Conservation (phyloP, 164 flowering plant genomes). For the Amborella trichopoda region DNA sequence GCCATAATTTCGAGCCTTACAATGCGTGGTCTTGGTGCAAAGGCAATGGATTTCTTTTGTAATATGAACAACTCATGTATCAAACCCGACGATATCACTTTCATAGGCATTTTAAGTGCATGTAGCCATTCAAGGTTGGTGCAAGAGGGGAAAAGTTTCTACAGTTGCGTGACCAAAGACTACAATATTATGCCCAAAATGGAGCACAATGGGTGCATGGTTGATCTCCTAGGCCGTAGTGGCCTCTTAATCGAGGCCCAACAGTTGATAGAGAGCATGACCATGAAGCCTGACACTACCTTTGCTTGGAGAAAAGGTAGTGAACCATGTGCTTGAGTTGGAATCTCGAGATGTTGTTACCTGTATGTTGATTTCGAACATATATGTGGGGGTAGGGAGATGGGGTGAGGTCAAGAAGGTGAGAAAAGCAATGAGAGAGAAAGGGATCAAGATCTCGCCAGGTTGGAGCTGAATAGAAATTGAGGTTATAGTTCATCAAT, state of each 20-base stretch:
- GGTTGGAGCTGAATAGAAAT: constrained; percentile 69
- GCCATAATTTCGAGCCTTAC: constrained; percentile 69
- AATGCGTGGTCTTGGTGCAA: constrained; percentile 43
- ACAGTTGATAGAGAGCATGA: constrained; percentile 39
- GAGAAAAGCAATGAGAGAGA: constrained; percentile 37
- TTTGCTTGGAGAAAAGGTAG: constrained; percentile 23
- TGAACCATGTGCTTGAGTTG: constrained; percentile 23
- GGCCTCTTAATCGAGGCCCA: constrained; percentile 46
- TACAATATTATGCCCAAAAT: constrained; percentile 41
- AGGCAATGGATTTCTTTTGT: constrained; percentile 43
- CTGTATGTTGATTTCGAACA: constrained; percentile 48
- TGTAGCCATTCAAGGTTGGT: constrained; percentile 67
- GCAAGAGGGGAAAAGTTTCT: constrained; percentile 50
- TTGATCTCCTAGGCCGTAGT: constrained; percentile 53
- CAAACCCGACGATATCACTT: constrained; percentile 64
- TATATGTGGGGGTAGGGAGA: constrained; percentile 39
- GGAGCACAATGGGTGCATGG: constrained; percentile 70
- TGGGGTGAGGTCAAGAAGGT: constrained; percentile 43
- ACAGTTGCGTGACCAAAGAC: constrained; percentile 48
- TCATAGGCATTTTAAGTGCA: constrained; percentile 49
- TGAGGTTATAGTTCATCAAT: constrained; percentile 46
- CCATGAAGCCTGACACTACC: constrained; percentile 49
- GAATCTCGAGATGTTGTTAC: constrained; percentile 30
- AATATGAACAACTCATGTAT: constrained; percentile 36
- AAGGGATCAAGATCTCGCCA: constrained; percentile 32